phyloP scores from a whole-genome alignment of 2,329 filamentous ascomycete species.

The Aspergillus persii region DNA sequence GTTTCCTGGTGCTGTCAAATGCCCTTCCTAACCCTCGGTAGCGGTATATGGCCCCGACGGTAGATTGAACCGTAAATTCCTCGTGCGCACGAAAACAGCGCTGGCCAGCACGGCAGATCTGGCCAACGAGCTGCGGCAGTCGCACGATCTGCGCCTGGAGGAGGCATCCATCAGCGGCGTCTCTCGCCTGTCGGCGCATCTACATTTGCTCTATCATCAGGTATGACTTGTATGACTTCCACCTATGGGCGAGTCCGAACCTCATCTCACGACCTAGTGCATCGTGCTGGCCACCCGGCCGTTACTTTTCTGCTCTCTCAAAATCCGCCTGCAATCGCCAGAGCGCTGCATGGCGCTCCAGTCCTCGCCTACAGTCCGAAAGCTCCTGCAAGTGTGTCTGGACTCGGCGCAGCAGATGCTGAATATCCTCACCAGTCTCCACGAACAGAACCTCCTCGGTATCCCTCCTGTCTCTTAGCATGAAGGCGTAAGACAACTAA shows the following conservation, averaged over 20 bases:
- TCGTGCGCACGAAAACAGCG: conserved; percentile 41
- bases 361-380: conserved; percentile 38
- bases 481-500: background rate
- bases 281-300: conserved; percentile 44
- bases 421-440: conserved; percentile 44
- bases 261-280: conserved; percentile 27
- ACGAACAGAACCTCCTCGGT: conserved; percentile 50
- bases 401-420: conserved; percentile 47
- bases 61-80: conserved; percentile 34
- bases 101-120: conserved; percentile 40
- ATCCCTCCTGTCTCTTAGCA: conserved; percentile 10
- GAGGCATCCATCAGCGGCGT: conserved; percentile 37
- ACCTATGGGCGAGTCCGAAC: too few relatives aligned
- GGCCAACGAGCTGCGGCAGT: conserved; percentile 39
- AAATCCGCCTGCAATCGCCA: conserved; percentile 32
- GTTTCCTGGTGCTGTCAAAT: conserved; percentile 7
- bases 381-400: conserved; percentile 42
- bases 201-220: conserved; percentile 43
- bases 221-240: conserved; percentile 17
- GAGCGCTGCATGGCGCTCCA: conserved; percentile 31
- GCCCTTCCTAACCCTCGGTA: conserved; percentile 10
- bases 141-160: conserved; percentile 38
- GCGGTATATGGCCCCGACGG: conserved; percentile 45
- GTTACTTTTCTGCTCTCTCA: conserved; percentile 45
- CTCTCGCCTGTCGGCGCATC: conserved; percentile 43